phyloP scores from a whole-genome alignment of 78 protist species.

The Guillardia theta region DNA sequence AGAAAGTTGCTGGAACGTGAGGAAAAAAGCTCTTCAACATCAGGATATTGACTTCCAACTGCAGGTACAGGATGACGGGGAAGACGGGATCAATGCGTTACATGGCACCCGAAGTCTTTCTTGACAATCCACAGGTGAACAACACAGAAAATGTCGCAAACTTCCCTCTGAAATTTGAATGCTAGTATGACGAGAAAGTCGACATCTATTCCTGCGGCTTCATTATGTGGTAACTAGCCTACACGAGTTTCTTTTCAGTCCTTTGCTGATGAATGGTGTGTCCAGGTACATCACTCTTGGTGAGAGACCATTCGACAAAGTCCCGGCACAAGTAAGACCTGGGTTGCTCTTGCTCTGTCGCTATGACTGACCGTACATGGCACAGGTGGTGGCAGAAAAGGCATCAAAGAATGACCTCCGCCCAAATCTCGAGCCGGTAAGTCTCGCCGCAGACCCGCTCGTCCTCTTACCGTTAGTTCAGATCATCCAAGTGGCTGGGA shows the following conservation, averaged over 20 bases:
- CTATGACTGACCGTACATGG: not conserved
- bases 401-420: not conserved
- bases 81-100: constrained; percentile 27
- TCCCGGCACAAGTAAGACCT: not conserved
- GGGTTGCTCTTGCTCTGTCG: not conserved
- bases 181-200: constrained; percentile 1
- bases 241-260: not conserved
- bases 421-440: not conserved
- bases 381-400: constrained; percentile 16
- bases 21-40: not conserved
- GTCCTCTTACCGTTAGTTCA: not conserved
- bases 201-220: constrained; percentile 21
- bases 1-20: not conserved
- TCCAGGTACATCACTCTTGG: constrained; percentile 14
- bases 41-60: not conserved
- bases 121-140: not conserved
- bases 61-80: not conserved
- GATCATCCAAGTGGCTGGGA: not conserved
- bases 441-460: not conserved
- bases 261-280: not conserved
- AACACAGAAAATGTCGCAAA: not conserved
- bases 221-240: not conserved
- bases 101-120: constrained; percentile 37
- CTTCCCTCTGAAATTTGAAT: not conserved
- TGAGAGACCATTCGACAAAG: constrained; percentile 28